Percentiles rank a stretch among this genome's conserved stretches.
Evolutionary conservation across 352 stramenopile species (phyloP).

Genomic region (Phytophthora cryptogea): DNA sequence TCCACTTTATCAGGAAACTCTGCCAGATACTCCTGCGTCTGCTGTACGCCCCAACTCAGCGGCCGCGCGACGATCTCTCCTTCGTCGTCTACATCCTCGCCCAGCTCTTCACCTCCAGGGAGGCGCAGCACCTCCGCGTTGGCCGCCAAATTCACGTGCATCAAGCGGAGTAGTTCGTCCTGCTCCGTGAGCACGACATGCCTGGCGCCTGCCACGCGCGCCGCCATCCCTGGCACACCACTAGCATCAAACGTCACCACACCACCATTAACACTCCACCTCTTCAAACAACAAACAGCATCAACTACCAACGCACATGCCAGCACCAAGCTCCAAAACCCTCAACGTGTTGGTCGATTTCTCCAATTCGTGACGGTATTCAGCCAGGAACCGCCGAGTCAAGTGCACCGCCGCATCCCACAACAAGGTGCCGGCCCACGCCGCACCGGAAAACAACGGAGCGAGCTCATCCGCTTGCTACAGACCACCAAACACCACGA

Average conservation of each 20-base stretch:
- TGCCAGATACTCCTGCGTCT: constrained; percentile 67
- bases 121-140: constrained; percentile 48
- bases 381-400: constrained; percentile 52
- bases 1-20: constrained; percentile 69
- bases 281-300: not conserved
- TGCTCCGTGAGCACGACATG: constrained; percentile 93
- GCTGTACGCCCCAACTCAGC: constrained; percentile 83
- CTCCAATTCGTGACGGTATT: constrained; percentile 47
- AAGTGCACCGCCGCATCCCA: constrained; percentile 87
- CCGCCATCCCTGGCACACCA: constrained; percentile 93
- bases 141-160: constrained; percentile 70
- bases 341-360: constrained; percentile 34
- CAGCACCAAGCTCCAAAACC: constrained; percentile 84
- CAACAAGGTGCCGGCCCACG: constrained; percentile 93
- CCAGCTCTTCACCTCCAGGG: constrained; percentile 15
- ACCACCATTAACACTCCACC: not conserved
- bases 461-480: constrained; percentile 89
- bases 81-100: constrained; percentile 20
- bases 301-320: constrained; percentile 58
- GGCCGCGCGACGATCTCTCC: constrained; percentile 54
- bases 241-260: constrained; percentile 28
- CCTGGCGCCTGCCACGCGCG: constrained; percentile 72
- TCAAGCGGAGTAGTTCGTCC: constrained; percentile 86
- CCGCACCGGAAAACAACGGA: constrained; percentile 92
- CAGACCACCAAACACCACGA: not conserved